These are phyloP conservation scores for Lanmaoa rubissima DNA, from an alignment of 768 basidiomycete species.

Conservation along the genomic window DNA sequence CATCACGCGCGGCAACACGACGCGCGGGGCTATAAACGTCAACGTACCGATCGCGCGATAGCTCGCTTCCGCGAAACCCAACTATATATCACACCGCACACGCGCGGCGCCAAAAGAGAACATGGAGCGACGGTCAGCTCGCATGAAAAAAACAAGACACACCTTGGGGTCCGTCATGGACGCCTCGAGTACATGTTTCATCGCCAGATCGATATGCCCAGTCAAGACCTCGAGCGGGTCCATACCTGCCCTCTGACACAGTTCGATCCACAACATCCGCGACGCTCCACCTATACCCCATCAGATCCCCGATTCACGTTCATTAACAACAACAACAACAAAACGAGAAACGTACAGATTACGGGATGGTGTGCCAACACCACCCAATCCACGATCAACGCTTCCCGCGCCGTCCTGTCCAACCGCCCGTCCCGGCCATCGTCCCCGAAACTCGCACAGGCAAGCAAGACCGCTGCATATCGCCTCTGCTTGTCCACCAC, in stretches of 20 bases:
- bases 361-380: slow-evolving; percentile 73
- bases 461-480: slow-evolving; percentile 51
- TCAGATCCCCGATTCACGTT: not conserved
- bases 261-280: slow-evolving; percentile 64
- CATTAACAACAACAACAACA: no score
- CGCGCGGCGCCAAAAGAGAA: not conserved
- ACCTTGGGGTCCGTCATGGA: slow-evolving; percentile 50
- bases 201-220: slow-evolving; percentile 46
- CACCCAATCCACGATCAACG: slow-evolving; percentile 51
- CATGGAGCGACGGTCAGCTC: not conserved
- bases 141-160: not conserved
- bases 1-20: slow-evolving; percentile 67
- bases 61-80: slow-evolving; percentile 62
- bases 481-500: slow-evolving; percentile 50
- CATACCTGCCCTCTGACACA: slow-evolving; percentile 63
- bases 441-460: slow-evolving; percentile 43
- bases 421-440: slow-evolving; percentile 42
- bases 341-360: slow-evolving; percentile 43
- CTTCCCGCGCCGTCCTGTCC: slow-evolving; percentile 41
- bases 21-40: slow-evolving; percentile 72
- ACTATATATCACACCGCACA: slow-evolving; percentile 24
- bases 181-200: slow-evolving; percentile 49
- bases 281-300: slow-evolving; percentile 14
- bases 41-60: slow-evolving; percentile 74
- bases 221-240: slow-evolving; percentile 67